A percentile compares a stretch with the other conserved stretches of the same genome.
Evolutionary conservation across 192 early-diverging fungal species (phyloP).

Genomic region (Rhizoclosmatium sp.): DNA sequence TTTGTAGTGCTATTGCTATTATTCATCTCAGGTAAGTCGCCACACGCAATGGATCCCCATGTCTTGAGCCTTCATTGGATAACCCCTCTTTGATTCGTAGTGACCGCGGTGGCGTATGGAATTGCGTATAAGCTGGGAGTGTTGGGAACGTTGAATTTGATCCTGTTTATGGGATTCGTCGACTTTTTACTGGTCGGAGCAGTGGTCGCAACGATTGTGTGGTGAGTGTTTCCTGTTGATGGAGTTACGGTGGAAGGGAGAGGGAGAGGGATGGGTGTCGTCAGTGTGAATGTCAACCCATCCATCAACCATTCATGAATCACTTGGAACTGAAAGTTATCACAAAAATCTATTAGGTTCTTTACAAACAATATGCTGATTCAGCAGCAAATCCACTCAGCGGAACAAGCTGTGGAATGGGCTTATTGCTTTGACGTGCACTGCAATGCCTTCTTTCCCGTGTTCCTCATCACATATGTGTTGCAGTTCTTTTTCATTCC

Average conservation of each 20-base stretch:
- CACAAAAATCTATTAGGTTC: constrained; percentile 51
- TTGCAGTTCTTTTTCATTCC: constrained; percentile 94
- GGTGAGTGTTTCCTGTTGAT: constrained; percentile 57
- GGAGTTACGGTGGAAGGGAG: too few species aligned
- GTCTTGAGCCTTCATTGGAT: not conserved
- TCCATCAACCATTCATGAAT: not conserved
- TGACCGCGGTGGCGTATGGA: constrained; percentile 85
- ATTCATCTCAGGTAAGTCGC: constrained; percentile 67
- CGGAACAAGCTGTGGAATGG: constrained; percentile 93
- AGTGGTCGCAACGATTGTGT: constrained; percentile 72
- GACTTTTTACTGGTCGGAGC: constrained; percentile 81
- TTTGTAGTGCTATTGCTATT: constrained; percentile 81
- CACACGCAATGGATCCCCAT: too few species aligned
- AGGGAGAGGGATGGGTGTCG: too few species aligned
- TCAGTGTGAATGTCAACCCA: not conserved
- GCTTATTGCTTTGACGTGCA: constrained; percentile 96
- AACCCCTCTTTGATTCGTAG: constrained; percentile 48
- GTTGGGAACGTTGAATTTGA: constrained; percentile 73
- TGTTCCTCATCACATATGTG: constrained; percentile 87
- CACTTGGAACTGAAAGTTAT: constrained; percentile 2
- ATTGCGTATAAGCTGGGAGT: constrained; percentile 74
- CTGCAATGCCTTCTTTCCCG: constrained; percentile 93
- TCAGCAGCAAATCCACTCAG: constrained; percentile 77
- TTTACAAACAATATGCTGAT: constrained; percentile 83
- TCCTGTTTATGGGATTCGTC: constrained; percentile 82